phyloP scores from a whole-genome alignment of 2,329 filamentous ascomycete species.

The Emergomyces orientalis region DNA sequence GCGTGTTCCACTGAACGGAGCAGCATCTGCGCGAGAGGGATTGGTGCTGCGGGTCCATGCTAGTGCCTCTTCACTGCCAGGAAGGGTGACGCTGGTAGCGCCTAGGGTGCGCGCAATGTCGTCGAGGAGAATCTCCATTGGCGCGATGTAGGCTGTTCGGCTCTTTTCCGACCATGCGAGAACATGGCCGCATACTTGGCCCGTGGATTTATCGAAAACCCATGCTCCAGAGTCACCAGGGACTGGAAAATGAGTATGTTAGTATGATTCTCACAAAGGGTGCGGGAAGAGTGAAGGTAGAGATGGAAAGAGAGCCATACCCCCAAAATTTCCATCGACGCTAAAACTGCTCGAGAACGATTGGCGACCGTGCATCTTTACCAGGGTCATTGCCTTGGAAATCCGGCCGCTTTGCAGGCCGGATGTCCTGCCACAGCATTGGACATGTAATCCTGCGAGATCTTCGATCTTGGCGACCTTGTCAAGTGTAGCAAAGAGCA shows the following conservation, averaged over 20 bases:
- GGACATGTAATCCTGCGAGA: slow-evolving; percentile 68
- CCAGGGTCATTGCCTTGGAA: slow-evolving; percentile 64
- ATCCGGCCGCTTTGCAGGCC: slow-evolving; percentile 74
- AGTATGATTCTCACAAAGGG: slow-evolving; percentile 3
- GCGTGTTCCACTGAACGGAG: background rate
- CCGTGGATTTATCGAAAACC: slow-evolving; percentile 73
- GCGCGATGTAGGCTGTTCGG: slow-evolving; percentile 80
- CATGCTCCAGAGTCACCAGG: slow-evolving; percentile 90
- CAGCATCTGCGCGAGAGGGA: background rate
- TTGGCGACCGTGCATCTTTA: slow-evolving; percentile 76
- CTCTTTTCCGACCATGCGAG: slow-evolving; percentile 77
- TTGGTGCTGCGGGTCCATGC: slow-evolving; percentile 8
- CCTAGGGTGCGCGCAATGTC: slow-evolving; percentile 75
- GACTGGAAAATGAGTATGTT: slow-evolving; percentile 35
- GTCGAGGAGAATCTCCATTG: slow-evolving; percentile 80
- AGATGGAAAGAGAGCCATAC: slow-evolving; percentile 24
- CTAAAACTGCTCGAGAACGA: slow-evolving; percentile 67
- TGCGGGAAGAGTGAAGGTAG: slow-evolving; percentile 10
- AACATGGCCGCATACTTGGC: slow-evolving; percentile 78
- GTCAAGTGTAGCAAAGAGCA: slow-evolving; percentile 44
- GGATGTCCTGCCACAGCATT: slow-evolving; percentile 80
- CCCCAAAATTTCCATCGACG: slow-evolving; percentile 51
- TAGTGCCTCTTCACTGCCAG: slow-evolving; percentile 37
- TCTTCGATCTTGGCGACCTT: slow-evolving; percentile 44
- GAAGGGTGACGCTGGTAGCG: slow-evolving; percentile 61